phyloP scores from a whole-genome alignment of 306 rosid genomes.

The Aeschynomene evenia region DNA sequence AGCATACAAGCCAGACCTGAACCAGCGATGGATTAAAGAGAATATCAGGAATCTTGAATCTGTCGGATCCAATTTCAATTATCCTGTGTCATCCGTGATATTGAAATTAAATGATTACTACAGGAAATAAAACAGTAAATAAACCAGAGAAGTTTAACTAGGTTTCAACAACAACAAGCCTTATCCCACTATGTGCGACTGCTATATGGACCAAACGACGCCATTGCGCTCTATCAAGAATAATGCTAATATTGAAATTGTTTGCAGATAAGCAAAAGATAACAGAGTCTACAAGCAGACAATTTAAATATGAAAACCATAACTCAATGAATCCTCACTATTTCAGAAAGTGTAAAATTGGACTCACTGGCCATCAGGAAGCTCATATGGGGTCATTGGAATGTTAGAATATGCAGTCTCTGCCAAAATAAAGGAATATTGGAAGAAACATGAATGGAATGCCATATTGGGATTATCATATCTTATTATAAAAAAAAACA shows the following conservation, averaged over 20 bases:
- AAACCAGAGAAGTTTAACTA: constrained; percentile 11
- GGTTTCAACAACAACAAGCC: constrained; percentile 12
- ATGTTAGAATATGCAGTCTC: constrained; percentile 94
- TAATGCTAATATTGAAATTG: too few relatives aligned
- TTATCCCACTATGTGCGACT: too few relatives aligned
- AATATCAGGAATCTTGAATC: constrained; percentile 96
- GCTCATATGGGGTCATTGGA: constrained; percentile 95
- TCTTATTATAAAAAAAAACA: not conserved
- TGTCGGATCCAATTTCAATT: constrained; percentile 93
- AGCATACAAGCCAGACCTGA: constrained; percentile 54
- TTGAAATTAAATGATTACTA: not conserved
- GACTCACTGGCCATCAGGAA: constrained; percentile 99
- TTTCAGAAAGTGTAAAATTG: constrained; percentile 21
- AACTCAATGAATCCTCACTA: not conserved
- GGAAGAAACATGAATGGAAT: constrained; percentile 9
- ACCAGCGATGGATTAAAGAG: constrained; percentile 84
- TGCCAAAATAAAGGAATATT: constrained; percentile 35
- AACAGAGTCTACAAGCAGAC: not conserved
- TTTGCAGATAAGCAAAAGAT: not conserved
- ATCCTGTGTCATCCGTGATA: constrained; percentile 52
- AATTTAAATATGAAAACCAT: constrained; percentile 28
- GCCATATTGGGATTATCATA: not conserved
- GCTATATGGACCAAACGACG: too few relatives aligned
- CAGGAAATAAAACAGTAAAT: not conserved
- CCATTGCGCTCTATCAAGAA: too few relatives aligned